Evolutionary conservation across 768 basidiomycete genomes (phyloP), one percentile per base, ranked within the genome.

Genomic region (Mycena galopus): DNA sequence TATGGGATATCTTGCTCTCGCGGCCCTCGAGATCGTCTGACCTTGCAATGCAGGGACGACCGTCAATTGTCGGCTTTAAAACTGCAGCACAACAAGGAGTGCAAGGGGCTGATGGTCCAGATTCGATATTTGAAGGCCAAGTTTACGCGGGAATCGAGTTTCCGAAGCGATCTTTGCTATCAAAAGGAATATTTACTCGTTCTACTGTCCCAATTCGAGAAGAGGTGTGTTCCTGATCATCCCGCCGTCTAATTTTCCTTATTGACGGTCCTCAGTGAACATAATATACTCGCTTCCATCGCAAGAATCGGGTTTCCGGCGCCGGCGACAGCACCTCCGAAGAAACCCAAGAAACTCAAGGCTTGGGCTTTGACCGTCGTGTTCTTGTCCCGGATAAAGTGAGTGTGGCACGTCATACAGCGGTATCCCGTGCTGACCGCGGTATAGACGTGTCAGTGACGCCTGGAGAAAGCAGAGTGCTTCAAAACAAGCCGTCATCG

Each of bases 81-180:
- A 74, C 75, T 83, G 3, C 91, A 90, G 80, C 95, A 96, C 79
- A 94, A 93, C 73, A 89, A 90, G 73, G 96, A 98, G 79, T 93
- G 94, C 84, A 96, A 96, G 78, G 95, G 96, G 11, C 85, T 98
- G 23, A 91, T 99, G 59, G 90, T 95, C 10, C 96, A 98, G 80
- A 96, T 98, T 69, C 89, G 88, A 50, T 98, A 98, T 82, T 86
- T 99, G 75, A 97, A 99, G 80, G 93, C 94, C 65, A 96, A 95
- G 79, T 97, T 92, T 81, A 93, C 90, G 3, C 89, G 97, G 29
- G 98, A 99, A 83, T 89, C 92, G 12, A 86, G 87, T 0, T 89
- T 98, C 85, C 89, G 97, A 37, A 86, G 85, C 69, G 92, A 91
- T 75, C 86, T 98, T 55, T 85, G 87, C 19, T 91, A 96, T 77